Conservation (phyloP, 805 yeast species). For the Ogataea degrootiae region DNA sequence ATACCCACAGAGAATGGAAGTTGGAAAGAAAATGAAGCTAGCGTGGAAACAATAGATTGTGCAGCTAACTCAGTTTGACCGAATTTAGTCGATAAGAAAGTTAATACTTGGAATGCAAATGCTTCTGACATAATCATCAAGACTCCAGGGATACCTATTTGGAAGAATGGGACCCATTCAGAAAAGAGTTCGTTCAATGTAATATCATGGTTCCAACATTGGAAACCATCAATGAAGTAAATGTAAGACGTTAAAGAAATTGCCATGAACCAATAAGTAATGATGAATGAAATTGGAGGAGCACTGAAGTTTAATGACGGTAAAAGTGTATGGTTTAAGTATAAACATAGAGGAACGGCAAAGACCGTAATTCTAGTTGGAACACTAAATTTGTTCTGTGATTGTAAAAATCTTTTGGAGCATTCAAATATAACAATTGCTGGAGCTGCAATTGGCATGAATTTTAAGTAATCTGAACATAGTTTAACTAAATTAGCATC, state of each 20-base stretch:
- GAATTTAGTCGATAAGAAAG: conserved; percentile 45
- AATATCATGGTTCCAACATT: conserved; percentile 52
- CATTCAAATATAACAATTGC: conserved; percentile 65
- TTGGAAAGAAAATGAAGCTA: conserved; percentile 46
- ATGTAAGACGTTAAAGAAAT: conserved; percentile 48
- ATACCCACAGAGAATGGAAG: conserved; percentile 49
- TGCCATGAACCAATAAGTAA: conserved; percentile 69
- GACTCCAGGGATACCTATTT: conserved; percentile 48
- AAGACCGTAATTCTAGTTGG: conserved; percentile 62
- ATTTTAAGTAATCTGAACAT: conserved; percentile 50
- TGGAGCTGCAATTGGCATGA: conserved; percentile 58
- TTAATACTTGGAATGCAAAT: conserved; percentile 49
- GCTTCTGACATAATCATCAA: conserved; percentile 54
- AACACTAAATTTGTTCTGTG: conserved; percentile 73
- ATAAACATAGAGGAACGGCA: conserved; percentile 64
- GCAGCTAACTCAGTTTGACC: conserved; percentile 47
- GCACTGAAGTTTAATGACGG: conserved; percentile 65
- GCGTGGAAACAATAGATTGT: conserved; percentile 46
- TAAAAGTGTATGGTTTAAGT: conserved; percentile 53
- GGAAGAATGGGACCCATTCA: conserved; percentile 39
- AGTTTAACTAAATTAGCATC: conserved; percentile 38
- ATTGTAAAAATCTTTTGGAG: conserved; percentile 66
- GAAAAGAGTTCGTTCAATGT: conserved; percentile 29
- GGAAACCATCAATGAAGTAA: conserved; percentile 51
- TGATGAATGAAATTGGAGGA: conserved; percentile 66